Evolutionary conservation across 2,329 filamentous ascomycete genomes (phyloP), one percentile per base, ranked within the genome.

Genomic region (Parastagonospora nodorum): DNA sequence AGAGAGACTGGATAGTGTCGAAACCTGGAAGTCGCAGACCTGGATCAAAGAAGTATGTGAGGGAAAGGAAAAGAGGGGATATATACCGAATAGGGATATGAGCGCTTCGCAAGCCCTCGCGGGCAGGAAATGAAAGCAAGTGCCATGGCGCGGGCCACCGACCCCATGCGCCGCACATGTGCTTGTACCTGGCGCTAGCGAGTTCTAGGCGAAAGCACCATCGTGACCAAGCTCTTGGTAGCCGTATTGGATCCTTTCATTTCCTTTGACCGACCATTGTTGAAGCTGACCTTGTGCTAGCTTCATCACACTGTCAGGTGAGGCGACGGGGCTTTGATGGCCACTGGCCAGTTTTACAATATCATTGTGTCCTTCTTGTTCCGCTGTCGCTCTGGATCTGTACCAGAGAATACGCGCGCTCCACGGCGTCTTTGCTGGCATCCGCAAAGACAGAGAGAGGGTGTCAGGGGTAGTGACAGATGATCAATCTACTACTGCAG

Each of bases 341-440:
- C 47, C 45, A 60, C 52, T 65, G 58, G 53, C 42, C 42, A 44
- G n/a, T 9, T 33, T n/a, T 40, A 29, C 19, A 24, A 24, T 24
- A 5, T 24, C 19, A 24, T 24, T 24, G 19, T 66, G 68, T 60
- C 75, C 10, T 82, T 75, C 82, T 81, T 68, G 74, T 83, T 61
- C 11, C 41, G 31, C 32, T 47, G 19, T 47, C 28, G 8, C 8
- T 16, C 5, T 36, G 40, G 28, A 30, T 45, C 32, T 35, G 35
- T 46, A 42, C 42, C 43, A 53, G 50, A 38, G 38, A 52, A 40
- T 10, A 15, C 29, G 44, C 51, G 58, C 61, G 61, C 60, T 60
- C 60, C 53, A 42, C 50, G 51, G 44, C 48, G 58, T 53, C 46
- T 47, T 57, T 39, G 46, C 52, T 48, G 57, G 48, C 53, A 52